A percentile compares a stretch with the other conserved stretches of the same genome.
Evolutionary conservation across 352 stramenopile species (phyloP).

Genomic region (Stephanocyclus meneghinianus): DNA sequence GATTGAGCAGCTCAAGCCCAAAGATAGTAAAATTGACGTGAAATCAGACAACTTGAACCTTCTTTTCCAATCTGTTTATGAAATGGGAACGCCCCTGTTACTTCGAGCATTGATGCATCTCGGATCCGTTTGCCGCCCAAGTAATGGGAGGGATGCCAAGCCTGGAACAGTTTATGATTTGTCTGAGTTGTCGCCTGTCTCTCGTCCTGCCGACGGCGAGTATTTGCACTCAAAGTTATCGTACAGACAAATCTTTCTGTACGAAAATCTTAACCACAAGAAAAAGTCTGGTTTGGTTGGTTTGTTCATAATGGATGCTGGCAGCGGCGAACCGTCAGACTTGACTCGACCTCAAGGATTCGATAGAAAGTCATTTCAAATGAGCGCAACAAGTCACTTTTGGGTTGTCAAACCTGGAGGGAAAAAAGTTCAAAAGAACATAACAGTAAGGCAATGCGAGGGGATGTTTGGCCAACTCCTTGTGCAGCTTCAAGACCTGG

Average conservation of each 20-base stretch:
- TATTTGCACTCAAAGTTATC: slow-evolving; percentile 64
- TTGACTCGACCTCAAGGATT: slow-evolving; percentile 58
- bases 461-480: slow-evolving; percentile 71
- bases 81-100: slow-evolving; percentile 89
- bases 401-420: slow-evolving; percentile 84
- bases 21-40: slow-evolving; percentile 82
- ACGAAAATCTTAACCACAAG: slow-evolving; percentile 71
- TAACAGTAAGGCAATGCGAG: slow-evolving; percentile 70
- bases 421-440: slow-evolving; percentile 69
- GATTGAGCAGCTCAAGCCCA: slow-evolving; percentile 84
- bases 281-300: slow-evolving; percentile 74
- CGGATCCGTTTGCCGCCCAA: slow-evolving; percentile 85
- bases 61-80: slow-evolving; percentile 86
- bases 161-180: slow-evolving; percentile 64
- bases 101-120: slow-evolving; percentile 89
- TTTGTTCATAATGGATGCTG: slow-evolving; percentile 70
- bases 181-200: slow-evolving; percentile 64
- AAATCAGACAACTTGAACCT: slow-evolving; percentile 27
- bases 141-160: slow-evolving; percentile 42
- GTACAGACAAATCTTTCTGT: slow-evolving; percentile 72
- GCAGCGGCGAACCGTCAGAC: slow-evolving; percentile 51
- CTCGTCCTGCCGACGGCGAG: slow-evolving; percentile 56
- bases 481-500: slow-evolving; percentile 59
- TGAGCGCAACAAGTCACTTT: slow-evolving; percentile 73
- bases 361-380: slow-evolving; percentile 41